A percentile compares a stretch with the other conserved stretches of the same genome.
These are phyloP conservation scores for Penicillium desertorum DNA, from an alignment of 495 filamentous ascomycete species.

Conservation along the genomic window DNA sequence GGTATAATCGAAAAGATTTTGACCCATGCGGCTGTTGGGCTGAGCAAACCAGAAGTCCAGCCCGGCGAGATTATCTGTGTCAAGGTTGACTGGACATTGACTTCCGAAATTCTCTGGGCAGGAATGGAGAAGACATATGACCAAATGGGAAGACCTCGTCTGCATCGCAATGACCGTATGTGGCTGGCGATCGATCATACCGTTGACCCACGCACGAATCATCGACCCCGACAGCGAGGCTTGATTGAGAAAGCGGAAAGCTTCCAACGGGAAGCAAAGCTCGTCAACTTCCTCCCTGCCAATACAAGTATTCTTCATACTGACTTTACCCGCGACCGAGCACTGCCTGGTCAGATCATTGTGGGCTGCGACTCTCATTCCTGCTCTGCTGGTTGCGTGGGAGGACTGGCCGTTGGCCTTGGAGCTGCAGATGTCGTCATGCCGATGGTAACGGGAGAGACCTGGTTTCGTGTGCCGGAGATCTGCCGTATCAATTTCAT, in stretches of 20 bases:
- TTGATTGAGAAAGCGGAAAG: not conserved
- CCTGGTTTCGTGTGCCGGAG: constrained; percentile 50
- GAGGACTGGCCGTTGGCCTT: constrained; percentile 44
- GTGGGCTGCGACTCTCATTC: constrained; percentile 52
- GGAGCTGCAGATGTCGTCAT: constrained; percentile 49
- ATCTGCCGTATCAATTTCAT: constrained; percentile 37
- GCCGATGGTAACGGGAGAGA: constrained; percentile 46
- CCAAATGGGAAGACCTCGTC: not conserved
- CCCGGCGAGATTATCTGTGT: not conserved
- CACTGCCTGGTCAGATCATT: constrained; percentile 45
- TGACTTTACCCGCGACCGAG: constrained; percentile 45
- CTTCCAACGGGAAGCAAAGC: too few relatives aligned
- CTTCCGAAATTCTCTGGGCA: not conserved
- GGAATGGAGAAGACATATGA: not conserved
- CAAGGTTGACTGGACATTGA: not conserved
- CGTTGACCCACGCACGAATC: not conserved
- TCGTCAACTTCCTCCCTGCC: not conserved
- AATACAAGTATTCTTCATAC: constrained; percentile 32
- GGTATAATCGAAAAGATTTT: constrained; percentile 10
- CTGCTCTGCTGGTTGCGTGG: constrained; percentile 43
- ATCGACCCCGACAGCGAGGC: not conserved
- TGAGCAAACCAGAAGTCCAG: constrained; percentile 6
- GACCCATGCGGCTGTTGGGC: constrained; percentile 7
- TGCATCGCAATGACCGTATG: not conserved
- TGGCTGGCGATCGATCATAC: not conserved